Evolutionary conservation across 805 yeast genomes (phyloP).

Genomic region (Monosporozyma aerobia): DNA sequence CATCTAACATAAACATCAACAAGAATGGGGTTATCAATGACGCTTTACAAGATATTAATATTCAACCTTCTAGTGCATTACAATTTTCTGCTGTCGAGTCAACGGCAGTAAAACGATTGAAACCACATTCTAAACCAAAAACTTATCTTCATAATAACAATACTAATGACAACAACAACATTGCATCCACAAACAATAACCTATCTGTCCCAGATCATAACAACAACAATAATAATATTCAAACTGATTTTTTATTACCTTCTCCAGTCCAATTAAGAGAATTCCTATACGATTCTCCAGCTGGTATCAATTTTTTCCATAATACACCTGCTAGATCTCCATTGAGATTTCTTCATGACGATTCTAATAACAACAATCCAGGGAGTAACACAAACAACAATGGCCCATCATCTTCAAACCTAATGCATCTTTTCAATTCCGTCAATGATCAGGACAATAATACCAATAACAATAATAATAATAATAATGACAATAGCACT

Average conservation of each 20-base stretch:
- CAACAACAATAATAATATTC: conserved; percentile 9
- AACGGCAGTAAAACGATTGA: not conserved
- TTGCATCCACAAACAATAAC: not conserved
- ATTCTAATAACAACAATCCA: conserved; percentile 4
- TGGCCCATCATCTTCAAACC: conserved; percentile 7
- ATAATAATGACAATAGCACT: too few relatives aligned
- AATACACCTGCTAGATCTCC: conserved; percentile 31
- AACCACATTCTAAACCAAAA: not conserved
- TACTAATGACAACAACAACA: not conserved
- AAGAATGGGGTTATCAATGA: conserved; percentile 5
- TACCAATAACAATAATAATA: not conserved
- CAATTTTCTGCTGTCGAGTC: conserved; percentile 11
- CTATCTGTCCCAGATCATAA: not conserved
- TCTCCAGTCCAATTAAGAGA: conserved; percentile 31
- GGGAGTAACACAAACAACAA: not conserved
- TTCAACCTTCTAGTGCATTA: conserved; percentile 28
- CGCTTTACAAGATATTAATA: conserved; percentile 23
- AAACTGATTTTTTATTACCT: conserved; percentile 26
- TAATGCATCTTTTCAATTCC: conserved; percentile 8
- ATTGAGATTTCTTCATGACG: conserved; percentile 22
- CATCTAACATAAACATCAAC: not conserved
- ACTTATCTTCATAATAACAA: not conserved
- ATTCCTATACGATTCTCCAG: conserved; percentile 28
- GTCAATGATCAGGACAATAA: conserved; percentile 2
- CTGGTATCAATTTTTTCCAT: conserved; percentile 25